phyloP scores from a whole-genome alignment of 1,284 basidiomycete genomes.

The Amylostereum areolatum region DNA sequence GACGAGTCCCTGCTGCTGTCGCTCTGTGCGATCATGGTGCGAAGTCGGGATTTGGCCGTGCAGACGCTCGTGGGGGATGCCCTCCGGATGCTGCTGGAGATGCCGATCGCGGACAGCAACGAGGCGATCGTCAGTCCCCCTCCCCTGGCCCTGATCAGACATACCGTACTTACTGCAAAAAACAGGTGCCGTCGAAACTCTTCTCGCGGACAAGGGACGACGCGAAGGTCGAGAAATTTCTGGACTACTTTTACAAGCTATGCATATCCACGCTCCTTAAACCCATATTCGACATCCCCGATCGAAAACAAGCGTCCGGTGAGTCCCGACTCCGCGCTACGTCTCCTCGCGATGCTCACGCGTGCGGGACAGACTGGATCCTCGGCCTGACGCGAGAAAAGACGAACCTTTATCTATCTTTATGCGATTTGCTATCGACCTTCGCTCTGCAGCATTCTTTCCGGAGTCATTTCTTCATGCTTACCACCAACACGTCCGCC shows the following conservation, averaged over 20 bases:
- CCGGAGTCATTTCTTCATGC: conserved; percentile 86
- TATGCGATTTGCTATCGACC: conserved; percentile 88
- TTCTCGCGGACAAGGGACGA: conserved; percentile 70
- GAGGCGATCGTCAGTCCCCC: conserved; percentile 15
- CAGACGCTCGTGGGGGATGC: conserved; percentile 91
- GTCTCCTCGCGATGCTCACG: conserved; percentile 1
- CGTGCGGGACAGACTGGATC: conserved; percentile 35
- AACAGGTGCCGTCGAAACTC: conserved; percentile 28
- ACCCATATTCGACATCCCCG: conserved; percentile 75
- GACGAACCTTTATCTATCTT: conserved; percentile 72
- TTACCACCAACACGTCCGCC: conserved; percentile 70
- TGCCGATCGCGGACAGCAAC: conserved; percentile 34
- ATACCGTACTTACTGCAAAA: neutral
- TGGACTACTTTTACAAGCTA: conserved; percentile 88
- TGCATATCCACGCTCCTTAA: conserved; percentile 73
- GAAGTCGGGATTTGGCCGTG: conserved; percentile 79
- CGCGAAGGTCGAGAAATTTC: conserved; percentile 80
- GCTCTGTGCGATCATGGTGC: conserved; percentile 73
- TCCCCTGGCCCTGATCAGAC: neutral
- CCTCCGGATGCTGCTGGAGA: conserved; percentile 80
- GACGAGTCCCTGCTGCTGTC: conserved; percentile 73
- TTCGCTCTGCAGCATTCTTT: conserved; percentile 86
- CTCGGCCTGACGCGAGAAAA: conserved; percentile 63
- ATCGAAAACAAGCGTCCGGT: conserved; percentile 65
- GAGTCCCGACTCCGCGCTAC: conserved; percentile 15